Evolutionary conservation across 164 flowering plant genomes (phyloP), one percentile per base, ranked within the genome.

Genomic region (Kalanchoe fedtschenkoi): DNA sequence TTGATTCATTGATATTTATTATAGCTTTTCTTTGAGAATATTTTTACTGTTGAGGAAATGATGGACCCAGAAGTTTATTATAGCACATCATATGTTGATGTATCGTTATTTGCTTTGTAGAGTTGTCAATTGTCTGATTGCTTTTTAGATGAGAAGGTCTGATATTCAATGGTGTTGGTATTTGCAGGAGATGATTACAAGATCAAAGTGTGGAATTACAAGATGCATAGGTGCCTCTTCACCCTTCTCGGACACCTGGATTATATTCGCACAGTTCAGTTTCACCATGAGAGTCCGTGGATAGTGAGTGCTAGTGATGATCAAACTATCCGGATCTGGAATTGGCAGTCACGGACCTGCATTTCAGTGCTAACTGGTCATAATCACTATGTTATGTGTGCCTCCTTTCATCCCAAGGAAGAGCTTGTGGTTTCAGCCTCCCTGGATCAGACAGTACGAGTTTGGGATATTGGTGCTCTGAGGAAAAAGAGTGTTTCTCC

Each of bases 341-440:
- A 90, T 64, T 90, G 97, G 97, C 97, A 90, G 66, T 90, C 97
- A 4, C 84, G 97, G 1, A 87, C 87, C n/a, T 74, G 74, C 51
- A 67, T 39, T 39, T 39, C 43, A 9, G 43, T 39, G 15, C 43
- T 39, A 39, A 39, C 13, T 39, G 43, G 43, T 17, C 43, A 39
- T 39, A 39, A 39, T 39, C 43, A 39, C 43, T 10, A 39, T 39
- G 43, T 39, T 9, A 39, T 39, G 13, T 39, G 43, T 9, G 43
- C 43, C 43, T 39, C 43, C 4, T 39, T 39, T 39, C 43, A 70
- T 24, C 66, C 72, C 68, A 95, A 89, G 46, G 97, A 90, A 44
- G 97, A 90, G 60, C 77, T 90, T 34, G 88, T 90, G 51, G 91
- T 86, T 15, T 90, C 97, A 11, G 97, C 97, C 32, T 90, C 97